Conservation (phyloP, 441 rosid species). For the Pelargonium citronellum region DNA sequence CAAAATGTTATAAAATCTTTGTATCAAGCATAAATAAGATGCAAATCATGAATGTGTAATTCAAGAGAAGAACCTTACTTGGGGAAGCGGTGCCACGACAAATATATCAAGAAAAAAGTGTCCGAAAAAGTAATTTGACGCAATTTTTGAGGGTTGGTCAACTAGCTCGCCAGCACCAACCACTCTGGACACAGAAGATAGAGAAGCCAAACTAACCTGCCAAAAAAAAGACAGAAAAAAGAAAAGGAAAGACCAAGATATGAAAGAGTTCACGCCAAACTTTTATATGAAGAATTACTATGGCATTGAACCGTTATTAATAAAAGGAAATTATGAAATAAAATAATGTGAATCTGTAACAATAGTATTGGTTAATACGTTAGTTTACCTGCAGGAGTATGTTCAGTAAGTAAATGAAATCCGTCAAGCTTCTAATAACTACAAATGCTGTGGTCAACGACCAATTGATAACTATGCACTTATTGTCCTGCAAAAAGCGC, state of each 20-base stretch:
- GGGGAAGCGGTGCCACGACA: slow-evolving; percentile 76
- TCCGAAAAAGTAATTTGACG: slow-evolving; percentile 52
- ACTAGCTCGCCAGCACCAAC: slow-evolving; percentile 91
- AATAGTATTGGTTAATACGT: background rate
- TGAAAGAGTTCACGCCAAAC: background rate
- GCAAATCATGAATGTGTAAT: slow-evolving; percentile 5
- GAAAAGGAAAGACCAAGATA: too few species aligned
- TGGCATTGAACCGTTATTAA: background rate
- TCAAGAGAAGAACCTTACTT: slow-evolving; percentile 40
- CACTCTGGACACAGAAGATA: slow-evolving; percentile 72
- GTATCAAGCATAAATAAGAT: background rate
- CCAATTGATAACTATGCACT: slow-evolving; percentile 51
- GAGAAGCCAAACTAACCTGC: slow-evolving; percentile 79
- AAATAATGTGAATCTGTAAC: too few species aligned
- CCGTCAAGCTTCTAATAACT: slow-evolving; percentile 50
- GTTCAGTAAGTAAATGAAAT: slow-evolving; percentile 55
- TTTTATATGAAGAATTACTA: background rate
- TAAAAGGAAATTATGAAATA: background rate
- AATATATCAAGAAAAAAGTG: slow-evolving; percentile 55
- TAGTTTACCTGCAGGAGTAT: slow-evolving; percentile 74
- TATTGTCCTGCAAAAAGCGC: slow-evolving; percentile 39
- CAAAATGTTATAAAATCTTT: background rate
- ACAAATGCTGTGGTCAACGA: slow-evolving; percentile 45
- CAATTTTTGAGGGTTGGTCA: slow-evolving; percentile 71
- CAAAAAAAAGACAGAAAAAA: slow-evolving; percentile 15